Conservation (phyloP, 1,284 basidiomycete species). For the Afroboletus lepidellus region DNA sequence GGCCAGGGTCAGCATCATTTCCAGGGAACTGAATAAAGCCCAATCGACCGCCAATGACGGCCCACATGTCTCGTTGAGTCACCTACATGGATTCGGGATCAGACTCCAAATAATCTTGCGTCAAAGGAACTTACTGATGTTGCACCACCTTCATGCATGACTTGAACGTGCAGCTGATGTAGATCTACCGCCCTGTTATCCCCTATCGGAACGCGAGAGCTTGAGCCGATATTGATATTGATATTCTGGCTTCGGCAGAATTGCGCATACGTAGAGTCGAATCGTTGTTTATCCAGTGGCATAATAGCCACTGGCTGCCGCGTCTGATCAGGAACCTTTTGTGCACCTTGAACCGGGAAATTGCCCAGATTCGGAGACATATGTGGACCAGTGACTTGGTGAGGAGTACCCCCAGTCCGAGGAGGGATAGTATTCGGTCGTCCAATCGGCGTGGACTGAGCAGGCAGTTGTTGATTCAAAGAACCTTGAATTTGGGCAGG, state of each 20-base stretch:
- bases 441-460: conserved; percentile 24
- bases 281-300: conserved; percentile 48
- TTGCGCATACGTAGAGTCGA: conserved; percentile 48
- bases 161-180: conserved; percentile 52
- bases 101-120: background rate
- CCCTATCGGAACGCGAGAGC: conserved; percentile 41
- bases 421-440: conserved; percentile 31
- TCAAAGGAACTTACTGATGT: conserved; percentile 40
- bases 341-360: conserved; percentile 22
- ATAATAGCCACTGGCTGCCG: conserved; percentile 25
- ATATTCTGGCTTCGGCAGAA: conserved; percentile 42
- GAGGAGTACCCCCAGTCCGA: conserved; percentile 32
- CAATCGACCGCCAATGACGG: conserved; percentile 60
- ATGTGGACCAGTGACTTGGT: conserved; percentile 28
- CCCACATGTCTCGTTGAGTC: conserved; percentile 57
- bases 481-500: conserved; percentile 22
- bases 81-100: conserved; percentile 41
- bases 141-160: conserved; percentile 56
- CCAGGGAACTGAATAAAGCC: conserved; percentile 62
- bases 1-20: conserved; percentile 52
- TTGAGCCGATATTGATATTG: too few relatives aligned
- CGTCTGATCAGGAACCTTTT: conserved; percentile 22
- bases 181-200: conserved; percentile 58
- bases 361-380: conserved; percentile 29
- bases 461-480: conserved; percentile 26